Evolutionary conservation across 768 basidiomycete genomes (phyloP).

Genomic region (Gloeophyllum trabeum): DNA sequence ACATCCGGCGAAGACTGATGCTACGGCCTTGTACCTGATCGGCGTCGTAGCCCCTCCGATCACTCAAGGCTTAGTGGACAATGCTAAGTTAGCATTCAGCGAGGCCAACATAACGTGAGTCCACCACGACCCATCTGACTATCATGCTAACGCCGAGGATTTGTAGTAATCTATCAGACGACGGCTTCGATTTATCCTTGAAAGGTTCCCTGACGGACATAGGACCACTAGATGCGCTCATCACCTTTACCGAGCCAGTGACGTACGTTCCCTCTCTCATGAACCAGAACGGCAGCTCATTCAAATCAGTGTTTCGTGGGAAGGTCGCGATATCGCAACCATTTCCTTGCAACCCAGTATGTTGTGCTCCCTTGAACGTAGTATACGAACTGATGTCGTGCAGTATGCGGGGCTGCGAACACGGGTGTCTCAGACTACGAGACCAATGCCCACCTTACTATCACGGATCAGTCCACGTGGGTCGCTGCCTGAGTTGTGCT

Average conservation of each 20-base stretch:
- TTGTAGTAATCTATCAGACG: slow-evolving; percentile 26
- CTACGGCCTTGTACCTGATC: slow-evolving; percentile 52
- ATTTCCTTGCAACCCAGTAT: slow-evolving; percentile 50
- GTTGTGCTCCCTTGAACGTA: slow-evolving; percentile 5
- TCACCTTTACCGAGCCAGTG: slow-evolving; percentile 54
- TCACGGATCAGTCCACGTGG: slow-evolving; percentile 38
- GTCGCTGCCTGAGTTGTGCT: slow-evolving; percentile 11
- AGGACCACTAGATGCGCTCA: slow-evolving; percentile 60
- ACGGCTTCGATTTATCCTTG: slow-evolving; percentile 52
- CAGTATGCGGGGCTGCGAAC: slow-evolving; percentile 61
- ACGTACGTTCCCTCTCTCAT: slow-evolving; percentile 24
- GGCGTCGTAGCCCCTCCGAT: slow-evolving; percentile 62
- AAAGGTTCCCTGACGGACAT: slow-evolving; percentile 48
- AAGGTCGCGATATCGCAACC: slow-evolving; percentile 50
- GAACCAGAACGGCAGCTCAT: background rate
- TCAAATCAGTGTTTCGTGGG: slow-evolving; percentile 41
- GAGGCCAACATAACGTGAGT: slow-evolving; percentile 47
- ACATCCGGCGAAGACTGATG: slow-evolving; percentile 36
- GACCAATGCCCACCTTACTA: slow-evolving; percentile 39
- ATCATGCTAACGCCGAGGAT: background rate
- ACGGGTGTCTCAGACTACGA: slow-evolving; percentile 53
- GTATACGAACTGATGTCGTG: background rate
- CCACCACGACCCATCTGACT: background rate
- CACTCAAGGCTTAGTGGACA: slow-evolving; percentile 53
- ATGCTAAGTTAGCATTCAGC: slow-evolving; percentile 39